These are phyloP conservation scores for Ceratocystis cubensis DNA, from an alignment of 2,329 filamentous ascomycete species.

Conservation along the genomic window DNA sequence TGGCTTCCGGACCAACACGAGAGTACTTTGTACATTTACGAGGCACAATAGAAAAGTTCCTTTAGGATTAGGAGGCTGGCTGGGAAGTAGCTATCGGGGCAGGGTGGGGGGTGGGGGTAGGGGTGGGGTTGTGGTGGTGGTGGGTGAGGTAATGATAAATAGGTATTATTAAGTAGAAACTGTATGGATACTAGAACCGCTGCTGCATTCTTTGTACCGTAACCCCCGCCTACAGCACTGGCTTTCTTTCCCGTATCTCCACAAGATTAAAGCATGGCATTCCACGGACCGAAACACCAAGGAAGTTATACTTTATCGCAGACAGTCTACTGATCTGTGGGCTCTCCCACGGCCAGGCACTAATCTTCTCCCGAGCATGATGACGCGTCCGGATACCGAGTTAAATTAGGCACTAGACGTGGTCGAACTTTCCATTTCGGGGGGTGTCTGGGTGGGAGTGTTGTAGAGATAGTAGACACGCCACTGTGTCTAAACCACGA, in stretches of 20 bases:
- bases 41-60: conserved; percentile 27
- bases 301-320: background rate
- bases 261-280: background rate
- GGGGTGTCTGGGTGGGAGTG: too few relatives aligned
- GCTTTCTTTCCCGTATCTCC: background rate
- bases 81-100: too few relatives aligned
- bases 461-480: too few relatives aligned
- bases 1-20: conserved; percentile 37
- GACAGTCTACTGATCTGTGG: background rate
- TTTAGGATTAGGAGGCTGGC: background rate
- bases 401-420: background rate
- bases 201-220: background rate
- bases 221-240: background rate
- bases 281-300: background rate
- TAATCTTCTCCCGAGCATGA: background rate
- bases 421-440: too few relatives aligned
- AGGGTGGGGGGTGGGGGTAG: background rate
- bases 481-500: too few relatives aligned
- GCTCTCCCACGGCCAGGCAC: too few relatives aligned
- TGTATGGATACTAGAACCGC: background rate
- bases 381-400: background rate
- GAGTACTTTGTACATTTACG: conserved; percentile 37
- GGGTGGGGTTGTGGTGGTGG: background rate
- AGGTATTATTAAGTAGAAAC: background rate
- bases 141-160: background rate